phyloP scores from a whole-genome alignment of 768 basidiomycete genomes.

The Naganishia friedmannii region DNA sequence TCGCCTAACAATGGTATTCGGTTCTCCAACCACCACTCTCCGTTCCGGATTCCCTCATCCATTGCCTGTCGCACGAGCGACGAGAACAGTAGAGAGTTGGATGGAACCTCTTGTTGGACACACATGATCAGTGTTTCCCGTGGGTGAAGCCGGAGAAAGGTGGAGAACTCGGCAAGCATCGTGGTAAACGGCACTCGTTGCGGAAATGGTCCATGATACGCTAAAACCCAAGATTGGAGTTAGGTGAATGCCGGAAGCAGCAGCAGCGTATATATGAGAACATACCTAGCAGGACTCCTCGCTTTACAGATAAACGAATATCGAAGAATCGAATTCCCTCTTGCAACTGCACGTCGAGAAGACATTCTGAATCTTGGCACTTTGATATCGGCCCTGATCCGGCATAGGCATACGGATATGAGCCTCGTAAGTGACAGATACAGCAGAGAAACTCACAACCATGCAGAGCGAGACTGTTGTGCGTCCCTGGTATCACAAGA shows the following conservation, averaged over 20 bases:
- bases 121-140: constrained; percentile 79
- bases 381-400: constrained; percentile 61
- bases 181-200: constrained; percentile 66
- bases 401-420: constrained; percentile 56
- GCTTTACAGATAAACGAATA: constrained; percentile 69
- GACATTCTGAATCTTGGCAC: constrained; percentile 68
- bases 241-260: not conserved
- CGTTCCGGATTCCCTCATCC: constrained; percentile 51
- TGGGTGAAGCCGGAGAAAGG: constrained; percentile 64
- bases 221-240: constrained; percentile 35
- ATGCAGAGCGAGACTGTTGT: constrained; percentile 34
- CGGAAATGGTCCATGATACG: constrained; percentile 77
- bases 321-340: constrained; percentile 70
- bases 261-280: constrained; percentile 46
- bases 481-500: constrained; percentile 71
- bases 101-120: constrained; percentile 80
- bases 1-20: constrained; percentile 76
- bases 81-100: constrained; percentile 60
- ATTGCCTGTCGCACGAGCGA: constrained; percentile 67
- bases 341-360: constrained; percentile 66
- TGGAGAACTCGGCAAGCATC: constrained; percentile 63
- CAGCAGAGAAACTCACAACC: constrained; percentile 31
- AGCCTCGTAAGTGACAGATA: constrained; percentile 33
- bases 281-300: constrained; percentile 57
- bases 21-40: constrained; percentile 78